Base-by-base conservation (phyloP, 345 rosid species). In the Bruguiera parviflora region DNA sequence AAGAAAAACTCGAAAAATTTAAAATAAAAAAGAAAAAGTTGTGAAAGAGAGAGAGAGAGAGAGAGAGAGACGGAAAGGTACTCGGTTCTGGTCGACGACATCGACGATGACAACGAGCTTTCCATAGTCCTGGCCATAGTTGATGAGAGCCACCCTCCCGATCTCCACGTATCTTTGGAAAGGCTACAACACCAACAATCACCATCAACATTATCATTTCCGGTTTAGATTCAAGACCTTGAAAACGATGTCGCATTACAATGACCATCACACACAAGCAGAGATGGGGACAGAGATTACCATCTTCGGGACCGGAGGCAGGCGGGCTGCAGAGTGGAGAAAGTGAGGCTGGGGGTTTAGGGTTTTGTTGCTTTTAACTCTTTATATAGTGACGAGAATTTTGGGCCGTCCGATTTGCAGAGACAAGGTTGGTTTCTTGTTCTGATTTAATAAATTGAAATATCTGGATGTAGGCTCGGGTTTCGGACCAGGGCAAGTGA, bases 111-210 rank as follows among this genome's bases (percentile, higher is more conserved):
- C 98, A 1, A 92, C 96, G 49, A 92, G 91, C 84, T 75, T 87
- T 10, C 96, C 92, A 33, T 88, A 92, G 21, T 92, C 98, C 68
- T 85, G 81, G 4, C 97, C 94, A 71, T 92, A 92, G 86, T 89
- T 92, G 73, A 92, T 87, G 2, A 92, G 88, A 6, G 94, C 96
- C 9, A 89, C 97, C 70, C 96, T 80, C 24, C 96, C 97, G 66
- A 92, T 92, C 94, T 92, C 97, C 8, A 92, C 94, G 77, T 78
- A 89, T 73, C 97, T 86, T 86, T 92, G 89, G 86, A 92, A 92
- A 28, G 90, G 88, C 97, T 92, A 59, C 58, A 32, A 1, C 47
- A 49, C 0, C 53, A 33, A 5, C 11, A 53, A 53, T 24, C 19
- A 47, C 18, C 65, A 37, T 22, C 56, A 57, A 20, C 10, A 64